Conservation (phyloP, 352 stramenopile species). For the Globisporangium nodosum region DNA sequence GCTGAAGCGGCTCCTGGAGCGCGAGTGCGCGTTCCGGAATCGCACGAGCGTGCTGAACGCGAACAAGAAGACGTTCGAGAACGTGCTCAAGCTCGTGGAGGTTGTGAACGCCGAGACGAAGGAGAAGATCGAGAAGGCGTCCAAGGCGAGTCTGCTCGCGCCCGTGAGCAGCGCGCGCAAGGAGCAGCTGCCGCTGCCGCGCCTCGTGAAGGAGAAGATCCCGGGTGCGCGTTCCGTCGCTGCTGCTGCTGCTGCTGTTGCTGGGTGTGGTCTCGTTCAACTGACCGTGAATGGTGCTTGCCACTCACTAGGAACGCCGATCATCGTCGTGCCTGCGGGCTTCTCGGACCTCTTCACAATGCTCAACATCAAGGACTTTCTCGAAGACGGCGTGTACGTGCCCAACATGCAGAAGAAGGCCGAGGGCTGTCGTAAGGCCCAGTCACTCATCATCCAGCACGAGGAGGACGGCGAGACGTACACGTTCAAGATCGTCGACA, state of each 20-base stretch:
- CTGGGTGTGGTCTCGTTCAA: neutral
- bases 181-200: constrained; percentile 57
- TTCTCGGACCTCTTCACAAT: constrained; percentile 87
- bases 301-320: constrained; percentile 55
- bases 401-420: constrained; percentile 85
- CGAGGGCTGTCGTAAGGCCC: constrained; percentile 72
- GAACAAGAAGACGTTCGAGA: constrained; percentile 79
- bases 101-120: constrained; percentile 79
- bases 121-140: constrained; percentile 84
- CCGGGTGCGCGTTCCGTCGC: constrained; percentile 23
- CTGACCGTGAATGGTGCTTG: too few species aligned
- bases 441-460: constrained; percentile 79
- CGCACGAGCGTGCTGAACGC: constrained; percentile 74
- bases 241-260: too few species aligned
- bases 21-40: constrained; percentile 60
- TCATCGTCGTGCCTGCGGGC: constrained; percentile 88
- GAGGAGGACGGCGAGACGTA: constrained; percentile 77
- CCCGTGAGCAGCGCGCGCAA: constrained; percentile 38
- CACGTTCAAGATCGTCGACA: constrained; percentile 89
- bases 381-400: constrained; percentile 78
- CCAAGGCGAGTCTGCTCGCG: constrained; percentile 51
- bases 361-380: constrained; percentile 86
- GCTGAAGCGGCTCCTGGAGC: constrained; percentile 62
- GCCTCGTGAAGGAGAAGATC: constrained; percentile 75
- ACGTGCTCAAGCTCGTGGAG: constrained; percentile 75